Evolutionary conservation across 1,139 yeast species (phyloP).

Genomic region (Yamadazyma blattariae): DNA sequence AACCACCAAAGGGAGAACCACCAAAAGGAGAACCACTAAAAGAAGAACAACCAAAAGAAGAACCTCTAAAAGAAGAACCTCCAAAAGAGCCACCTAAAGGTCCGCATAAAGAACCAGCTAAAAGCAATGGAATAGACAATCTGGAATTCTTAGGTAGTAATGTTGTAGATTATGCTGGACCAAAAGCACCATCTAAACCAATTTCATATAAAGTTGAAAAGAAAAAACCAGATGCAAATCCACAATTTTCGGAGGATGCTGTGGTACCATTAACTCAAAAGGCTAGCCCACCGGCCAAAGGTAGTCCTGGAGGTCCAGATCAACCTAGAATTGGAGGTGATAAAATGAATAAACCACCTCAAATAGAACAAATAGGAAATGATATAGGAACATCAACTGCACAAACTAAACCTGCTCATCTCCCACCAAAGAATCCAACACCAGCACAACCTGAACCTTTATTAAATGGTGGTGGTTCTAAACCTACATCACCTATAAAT

Average conservation of each 20-base stretch:
- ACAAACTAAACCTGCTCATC: not conserved
- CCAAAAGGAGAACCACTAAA: too few species aligned
- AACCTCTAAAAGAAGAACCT: too few species aligned
- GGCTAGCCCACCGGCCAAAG: not conserved
- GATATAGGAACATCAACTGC: not conserved
- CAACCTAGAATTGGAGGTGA: not conserved
- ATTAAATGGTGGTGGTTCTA: not conserved
- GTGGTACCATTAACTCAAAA: not conserved
- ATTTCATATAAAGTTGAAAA: not conserved
- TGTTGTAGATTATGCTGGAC: not conserved
- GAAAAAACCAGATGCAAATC: not conserved
- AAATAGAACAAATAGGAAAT: not conserved
- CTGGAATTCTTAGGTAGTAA: too few species aligned
- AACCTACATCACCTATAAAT: not conserved
- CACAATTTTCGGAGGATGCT: not conserved
- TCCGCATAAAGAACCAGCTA: too few species aligned
- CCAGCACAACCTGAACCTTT: too few species aligned
- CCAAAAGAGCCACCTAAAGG: too few species aligned
- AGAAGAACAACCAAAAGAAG: too few species aligned
- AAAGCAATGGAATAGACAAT: too few species aligned
- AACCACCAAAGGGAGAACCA: too few species aligned
- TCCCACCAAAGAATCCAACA: too few species aligned
- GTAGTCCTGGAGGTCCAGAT: not conserved
- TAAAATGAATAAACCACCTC: not conserved
- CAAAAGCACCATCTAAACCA: conserved; percentile 2